phyloP scores from a whole-genome alignment of 2,329 filamentous ascomycete genomes.

The Lojkania enalia region DNA sequence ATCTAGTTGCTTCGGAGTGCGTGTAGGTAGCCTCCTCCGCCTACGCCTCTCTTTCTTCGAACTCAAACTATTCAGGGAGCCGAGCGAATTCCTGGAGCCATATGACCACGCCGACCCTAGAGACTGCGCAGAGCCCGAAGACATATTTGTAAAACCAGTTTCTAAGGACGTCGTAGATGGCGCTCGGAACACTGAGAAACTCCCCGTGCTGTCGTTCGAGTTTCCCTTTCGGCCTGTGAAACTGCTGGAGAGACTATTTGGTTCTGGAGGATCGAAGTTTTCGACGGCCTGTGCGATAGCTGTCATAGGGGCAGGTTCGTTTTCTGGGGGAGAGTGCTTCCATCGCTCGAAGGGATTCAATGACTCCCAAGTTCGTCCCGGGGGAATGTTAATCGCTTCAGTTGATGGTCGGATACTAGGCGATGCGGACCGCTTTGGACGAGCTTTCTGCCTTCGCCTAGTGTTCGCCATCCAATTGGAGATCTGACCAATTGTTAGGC shows the following conservation, averaged over 20 bases:
- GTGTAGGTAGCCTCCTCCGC: conserved; percentile 54
- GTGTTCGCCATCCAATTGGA: conserved; percentile 93
- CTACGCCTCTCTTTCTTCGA: conserved; percentile 61
- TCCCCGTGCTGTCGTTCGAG: conserved; percentile 53
- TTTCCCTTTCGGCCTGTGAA: conserved; percentile 49
- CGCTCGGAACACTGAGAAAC: conserved; percentile 55
- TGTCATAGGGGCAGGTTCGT: conserved; percentile 67
- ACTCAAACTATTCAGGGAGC: conserved; percentile 58
- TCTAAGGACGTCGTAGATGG: conserved; percentile 59
- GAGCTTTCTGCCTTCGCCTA: conserved; percentile 77
- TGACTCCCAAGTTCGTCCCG: conserved; percentile 58
- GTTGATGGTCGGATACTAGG: conserved; percentile 67
- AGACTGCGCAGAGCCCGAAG: conserved; percentile 58
- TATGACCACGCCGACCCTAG: conserved; percentile 61
- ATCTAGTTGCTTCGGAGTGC: conserved; percentile 31
- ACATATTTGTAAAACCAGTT: conserved; percentile 54
- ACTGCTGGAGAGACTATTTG: conserved; percentile 41
- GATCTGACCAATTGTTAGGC: conserved; percentile 80
- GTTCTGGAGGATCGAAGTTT: conserved; percentile 37
- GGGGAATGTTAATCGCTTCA: conserved; percentile 73
- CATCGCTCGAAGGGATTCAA: conserved; percentile 66
- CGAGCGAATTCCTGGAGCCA: conserved; percentile 59
- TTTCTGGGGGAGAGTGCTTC: conserved; percentile 69
- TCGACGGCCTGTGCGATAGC: conserved; percentile 66
- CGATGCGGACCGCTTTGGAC: conserved; percentile 67